A percentile compares a stretch with the other conserved stretches of the same genome.
Evolutionary conservation across 2,329 filamentous ascomycete genomes (phyloP).

Genomic region (Pseudogymnoascus sp.): DNA sequence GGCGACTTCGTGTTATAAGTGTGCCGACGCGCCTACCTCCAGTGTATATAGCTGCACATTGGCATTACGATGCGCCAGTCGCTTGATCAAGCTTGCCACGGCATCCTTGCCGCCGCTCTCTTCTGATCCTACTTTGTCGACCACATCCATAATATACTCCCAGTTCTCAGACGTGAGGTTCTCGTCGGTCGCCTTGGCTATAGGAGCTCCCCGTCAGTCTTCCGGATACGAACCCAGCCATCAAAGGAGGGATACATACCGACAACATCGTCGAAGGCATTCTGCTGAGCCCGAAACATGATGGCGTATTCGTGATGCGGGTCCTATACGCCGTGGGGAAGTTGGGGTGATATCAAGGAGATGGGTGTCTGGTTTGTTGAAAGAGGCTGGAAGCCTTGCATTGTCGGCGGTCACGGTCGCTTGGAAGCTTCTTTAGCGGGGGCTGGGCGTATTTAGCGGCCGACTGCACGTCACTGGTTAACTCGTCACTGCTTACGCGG

Average conservation of each 20-base stretch:
- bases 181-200: conserved; percentile 87
- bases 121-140: conserved; percentile 32
- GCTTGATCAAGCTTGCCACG: conserved; percentile 63
- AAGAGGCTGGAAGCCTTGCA: conserved; percentile 11
- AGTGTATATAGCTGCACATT: conserved; percentile 73
- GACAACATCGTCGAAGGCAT: conserved; percentile 62
- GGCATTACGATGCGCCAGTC: conserved; percentile 64
- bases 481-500: conserved; percentile 9
- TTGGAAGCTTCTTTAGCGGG: conserved; percentile 10
- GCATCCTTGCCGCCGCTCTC: conserved; percentile 52
- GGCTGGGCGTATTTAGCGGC: conserved; percentile 5
- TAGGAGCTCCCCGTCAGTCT: conserved; percentile 5
- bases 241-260: conserved; percentile 37
- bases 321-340: background rate
- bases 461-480: conserved; percentile 5
- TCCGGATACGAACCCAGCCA: background rate
- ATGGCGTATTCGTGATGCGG: conserved; percentile 9
- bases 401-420: conserved; percentile 5
- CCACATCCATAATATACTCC: conserved; percentile 46
- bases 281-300: conserved; percentile 56
- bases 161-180: conserved; percentile 71
- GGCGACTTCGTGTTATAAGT: background rate
- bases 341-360: conserved; percentile 7
- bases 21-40: conserved; percentile 36
- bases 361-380: conserved; percentile 1